Conservation (phyloP, 257 asterid genomes). For the Solanum bukasovii region DNA sequence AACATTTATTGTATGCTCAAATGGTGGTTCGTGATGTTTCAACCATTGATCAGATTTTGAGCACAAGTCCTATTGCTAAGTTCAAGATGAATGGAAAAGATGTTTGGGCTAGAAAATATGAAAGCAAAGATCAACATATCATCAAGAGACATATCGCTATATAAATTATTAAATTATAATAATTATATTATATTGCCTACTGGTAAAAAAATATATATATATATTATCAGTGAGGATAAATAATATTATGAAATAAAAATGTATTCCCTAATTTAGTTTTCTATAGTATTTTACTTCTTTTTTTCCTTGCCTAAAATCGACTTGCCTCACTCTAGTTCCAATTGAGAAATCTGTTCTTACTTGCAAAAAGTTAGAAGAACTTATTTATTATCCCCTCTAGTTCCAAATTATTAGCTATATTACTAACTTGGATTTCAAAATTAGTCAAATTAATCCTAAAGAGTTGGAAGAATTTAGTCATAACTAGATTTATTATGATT, state of each 20-base stretch:
- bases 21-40: constrained; percentile 5
- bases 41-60: background rate
- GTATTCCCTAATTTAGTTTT: background rate
- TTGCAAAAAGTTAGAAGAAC: background rate
- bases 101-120: constrained; percentile 16
- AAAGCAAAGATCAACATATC: background rate
- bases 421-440: background rate
- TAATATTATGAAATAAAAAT: too few relatives aligned
- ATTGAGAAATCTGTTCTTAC: background rate
- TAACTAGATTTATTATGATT: too few relatives aligned
- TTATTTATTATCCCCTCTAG: background rate
- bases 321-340: background rate
- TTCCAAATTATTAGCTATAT: background rate
- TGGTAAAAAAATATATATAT: too few relatives aligned
- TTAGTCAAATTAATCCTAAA: too few relatives aligned
- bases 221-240: background rate
- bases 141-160: background rate
- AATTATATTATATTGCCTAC: background rate
- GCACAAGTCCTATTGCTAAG: constrained; percentile 2
- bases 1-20: constrained; percentile 2
- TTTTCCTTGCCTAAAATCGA: background rate
- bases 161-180: background rate
- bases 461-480: too few relatives aligned
- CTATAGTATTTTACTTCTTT: background rate
- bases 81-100: constrained; percentile 1